Base-by-base conservation (phyloP, 2,329 filamentous ascomycete genomes). In the Endothia cerciana region DNA sequence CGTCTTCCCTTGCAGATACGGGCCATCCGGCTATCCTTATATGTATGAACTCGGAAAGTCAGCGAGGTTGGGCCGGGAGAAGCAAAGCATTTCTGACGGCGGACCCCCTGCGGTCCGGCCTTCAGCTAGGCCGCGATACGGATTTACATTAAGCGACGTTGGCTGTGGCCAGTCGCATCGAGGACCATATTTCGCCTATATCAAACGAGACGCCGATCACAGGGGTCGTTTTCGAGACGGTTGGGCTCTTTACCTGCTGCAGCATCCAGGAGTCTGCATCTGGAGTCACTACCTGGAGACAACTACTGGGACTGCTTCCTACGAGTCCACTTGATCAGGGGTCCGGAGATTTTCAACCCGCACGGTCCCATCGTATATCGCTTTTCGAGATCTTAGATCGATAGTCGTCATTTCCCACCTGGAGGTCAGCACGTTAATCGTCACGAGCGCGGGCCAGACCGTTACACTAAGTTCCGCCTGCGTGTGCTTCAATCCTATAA, bases 1-100 rank as follows among this genome's bases (percentile, higher is more conserved):
- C 64, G 22, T 56, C 28, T 33, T 17, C 38, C 36, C 60, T 66
- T 66, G 59, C 45, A 61, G 59, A 66, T 61, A 63, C 61, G 64
- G 60, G 51, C 51, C 51, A 33, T 30, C 28, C 51, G 51, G 51
- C 28, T 55, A 41, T 60, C 59, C 60, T 63, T 58, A 55, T 55
- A 55, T n/a, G 51, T 55, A 36, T 55, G 7, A 7, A 33, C 51
- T 59, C 40, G 51, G 59, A 40, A 61, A 65, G 60, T 41, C 58
- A 57, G 64, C 60, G 63, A 51, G 28, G 36, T 36, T 15, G 28
- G 22, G 25, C 45, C 30, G 45, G 53, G n/a, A 60, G 22, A 60
- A 63, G 64, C 60, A 63, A 47, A 51, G 3, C 15, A 4, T n/a
- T n/a, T n/a, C 41, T 15, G 13, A 17, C 19, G 19, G 13, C 41